phyloP scores from a whole-genome alignment of 306 rosid genomes.

The Chamaecrista fasciculata region DNA sequence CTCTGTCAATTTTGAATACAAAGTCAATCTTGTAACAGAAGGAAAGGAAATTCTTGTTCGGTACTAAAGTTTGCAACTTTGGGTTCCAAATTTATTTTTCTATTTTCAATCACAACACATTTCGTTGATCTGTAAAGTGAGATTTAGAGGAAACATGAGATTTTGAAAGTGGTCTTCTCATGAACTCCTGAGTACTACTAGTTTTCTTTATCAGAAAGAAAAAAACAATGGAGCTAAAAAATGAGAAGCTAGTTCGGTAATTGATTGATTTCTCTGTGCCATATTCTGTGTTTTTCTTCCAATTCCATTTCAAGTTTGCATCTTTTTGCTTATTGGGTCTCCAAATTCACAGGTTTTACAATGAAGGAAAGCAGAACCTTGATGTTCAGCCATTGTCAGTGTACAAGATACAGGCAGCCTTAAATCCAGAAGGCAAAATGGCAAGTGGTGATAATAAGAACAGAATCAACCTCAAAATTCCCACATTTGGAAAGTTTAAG shows the following conservation, averaged over 20 bases:
- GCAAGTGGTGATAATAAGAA: conserved; percentile 35
- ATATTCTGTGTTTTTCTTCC: neutral
- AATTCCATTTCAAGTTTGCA: neutral
- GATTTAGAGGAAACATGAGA: conserved; percentile 21
- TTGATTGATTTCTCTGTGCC: neutral
- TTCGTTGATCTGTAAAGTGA: conserved; percentile 17
- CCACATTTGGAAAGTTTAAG: conserved; percentile 46
- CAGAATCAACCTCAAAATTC: conserved; percentile 24
- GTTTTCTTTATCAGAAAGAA: conserved; percentile 20
- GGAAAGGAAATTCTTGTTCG: neutral
- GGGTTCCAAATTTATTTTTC: neutral
- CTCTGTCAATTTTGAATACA: conserved; percentile 15
- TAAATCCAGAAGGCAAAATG: conserved; percentile 37
- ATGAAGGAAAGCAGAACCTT: conserved; percentile 42
- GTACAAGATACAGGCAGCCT: conserved; percentile 35
- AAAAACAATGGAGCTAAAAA: conserved; percentile 55
- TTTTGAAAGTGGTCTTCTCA: neutral
- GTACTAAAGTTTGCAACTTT: neutral
- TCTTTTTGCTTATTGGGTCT: conserved; percentile 29
- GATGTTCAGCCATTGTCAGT: conserved; percentile 36
- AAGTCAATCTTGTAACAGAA: conserved; percentile 9
- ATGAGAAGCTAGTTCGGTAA: conserved; percentile 65
- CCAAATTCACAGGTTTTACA: conserved; percentile 48
- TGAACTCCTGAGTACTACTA: neutral
- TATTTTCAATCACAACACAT: neutral